A percentile compares a stretch with the other conserved stretches of the same genome.
Conservation (phyloP, 345 rosid species). For the Syzygium oleosum region DNA sequence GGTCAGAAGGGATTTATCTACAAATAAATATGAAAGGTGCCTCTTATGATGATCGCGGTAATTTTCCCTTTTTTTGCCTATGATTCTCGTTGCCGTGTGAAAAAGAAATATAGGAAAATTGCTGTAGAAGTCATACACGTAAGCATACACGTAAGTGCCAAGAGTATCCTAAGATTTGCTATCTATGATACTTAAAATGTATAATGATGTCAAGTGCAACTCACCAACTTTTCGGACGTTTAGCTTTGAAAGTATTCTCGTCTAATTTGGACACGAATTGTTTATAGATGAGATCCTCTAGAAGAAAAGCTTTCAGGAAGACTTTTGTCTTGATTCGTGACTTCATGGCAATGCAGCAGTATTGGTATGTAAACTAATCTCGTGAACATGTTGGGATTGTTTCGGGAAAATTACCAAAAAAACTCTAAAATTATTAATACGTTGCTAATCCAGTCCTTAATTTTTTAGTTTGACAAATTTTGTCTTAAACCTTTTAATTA, state of each 20-base stretch:
- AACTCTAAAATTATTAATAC: too few species aligned
- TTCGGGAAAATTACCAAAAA: too few species aligned
- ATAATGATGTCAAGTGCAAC: background rate
- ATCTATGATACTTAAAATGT: background rate
- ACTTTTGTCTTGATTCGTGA: too few species aligned
- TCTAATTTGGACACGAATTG: background rate
- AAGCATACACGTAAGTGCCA: background rate
- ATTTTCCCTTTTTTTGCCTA: background rate
- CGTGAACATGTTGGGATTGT: too few species aligned
- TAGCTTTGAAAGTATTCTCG: background rate
- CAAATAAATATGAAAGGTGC: background rate
- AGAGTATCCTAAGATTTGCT: background rate
- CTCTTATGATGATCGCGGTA: background rate
- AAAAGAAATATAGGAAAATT: background rate
- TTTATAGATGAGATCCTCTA: background rate
- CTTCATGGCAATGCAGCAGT: too few species aligned
- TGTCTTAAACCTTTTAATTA: too few species aligned
- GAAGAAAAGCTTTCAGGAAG: too few species aligned
- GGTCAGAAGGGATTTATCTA: background rate
- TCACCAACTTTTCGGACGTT: background rate
- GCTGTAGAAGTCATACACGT: background rate
- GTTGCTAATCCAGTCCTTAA: too few species aligned
- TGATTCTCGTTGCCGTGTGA: background rate
- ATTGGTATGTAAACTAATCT: too few species aligned
- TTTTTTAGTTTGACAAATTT: too few species aligned